phyloP scores from a whole-genome alignment of 1,139 yeast genomes.

The Saccharomyces hybrid region DNA sequence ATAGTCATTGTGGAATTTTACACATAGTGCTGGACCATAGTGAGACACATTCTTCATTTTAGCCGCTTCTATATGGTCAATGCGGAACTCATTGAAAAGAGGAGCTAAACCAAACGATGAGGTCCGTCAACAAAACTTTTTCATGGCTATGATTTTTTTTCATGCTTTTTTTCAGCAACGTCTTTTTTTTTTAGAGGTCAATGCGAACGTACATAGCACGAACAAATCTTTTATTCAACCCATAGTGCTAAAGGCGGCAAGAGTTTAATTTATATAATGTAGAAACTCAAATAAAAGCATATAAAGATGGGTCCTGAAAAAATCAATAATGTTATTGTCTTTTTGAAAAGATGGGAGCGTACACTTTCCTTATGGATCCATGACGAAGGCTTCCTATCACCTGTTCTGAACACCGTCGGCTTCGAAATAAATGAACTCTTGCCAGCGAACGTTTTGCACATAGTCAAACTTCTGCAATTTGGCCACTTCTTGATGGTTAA shows the following conservation, averaged over 20 bases:
- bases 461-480: too few species aligned
- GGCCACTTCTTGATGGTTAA: neutral
- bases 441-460: too few species aligned
- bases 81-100: too few species aligned
- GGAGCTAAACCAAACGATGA: neutral
- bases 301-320: too few species aligned
- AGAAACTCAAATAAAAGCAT: too few species aligned
- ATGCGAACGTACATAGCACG: neutral
- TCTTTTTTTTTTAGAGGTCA: neutral
- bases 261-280: too few species aligned
- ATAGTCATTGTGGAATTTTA: constrained; percentile 37
- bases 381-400: too few species aligned
- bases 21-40: constrained; percentile 68
- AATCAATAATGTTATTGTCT: too few species aligned
- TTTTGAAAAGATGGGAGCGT: too few species aligned
- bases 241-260: neutral
- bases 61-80: neutral
- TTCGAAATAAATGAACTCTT: too few species aligned
- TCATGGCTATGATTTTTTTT: neutral
- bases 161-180: neutral
- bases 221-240: neutral
- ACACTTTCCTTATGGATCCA: too few species aligned
- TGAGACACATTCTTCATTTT: constrained; percentile 19
- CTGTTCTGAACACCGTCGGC: too few species aligned
- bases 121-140: neutral